Conservation (phyloP, 1,284 basidiomycete genomes). For the Boletus semigastroideus region DNA sequence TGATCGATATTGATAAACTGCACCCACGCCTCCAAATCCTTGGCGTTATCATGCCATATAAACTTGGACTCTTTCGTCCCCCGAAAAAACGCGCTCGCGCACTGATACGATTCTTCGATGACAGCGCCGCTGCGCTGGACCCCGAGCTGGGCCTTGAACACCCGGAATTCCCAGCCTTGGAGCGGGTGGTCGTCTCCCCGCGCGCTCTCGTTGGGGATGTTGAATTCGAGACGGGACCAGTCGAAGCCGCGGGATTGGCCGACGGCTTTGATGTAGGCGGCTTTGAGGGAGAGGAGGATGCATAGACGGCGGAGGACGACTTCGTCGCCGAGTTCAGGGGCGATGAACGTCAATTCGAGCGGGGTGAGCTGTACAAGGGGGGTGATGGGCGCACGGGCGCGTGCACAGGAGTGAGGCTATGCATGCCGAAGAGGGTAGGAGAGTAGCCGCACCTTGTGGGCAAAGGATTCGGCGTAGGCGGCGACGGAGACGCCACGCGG, state of each 20-base stretch:
- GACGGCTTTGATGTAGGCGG: constrained; percentile 77
- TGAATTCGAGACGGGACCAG: constrained; percentile 75
- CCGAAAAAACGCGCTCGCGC: constrained; percentile 72
- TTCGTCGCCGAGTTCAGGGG: constrained; percentile 53
- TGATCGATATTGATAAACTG: constrained; percentile 81
- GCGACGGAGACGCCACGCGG: constrained; percentile 55
- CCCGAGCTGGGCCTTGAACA: constrained; percentile 71
- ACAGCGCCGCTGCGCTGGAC: constrained; percentile 54
- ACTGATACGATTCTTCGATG: constrained; percentile 68
- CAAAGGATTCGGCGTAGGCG: constrained; percentile 66
- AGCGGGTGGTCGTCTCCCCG: constrained; percentile 65
- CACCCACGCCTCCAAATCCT: constrained; percentile 71
- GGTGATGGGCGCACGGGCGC: no score
- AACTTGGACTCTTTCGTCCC: constrained; percentile 62
- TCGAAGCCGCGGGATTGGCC: constrained; percentile 79
- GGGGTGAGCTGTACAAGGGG: constrained; percentile 52
- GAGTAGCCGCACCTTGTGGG: constrained; percentile 58
- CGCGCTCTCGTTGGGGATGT: constrained; percentile 60
- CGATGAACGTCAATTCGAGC: constrained; percentile 55
- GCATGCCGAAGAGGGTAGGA: not conserved
- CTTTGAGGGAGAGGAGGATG: constrained; percentile 72
- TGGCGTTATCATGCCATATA: constrained; percentile 65
- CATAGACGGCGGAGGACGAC: constrained; percentile 68
- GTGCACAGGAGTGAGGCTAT: not conserved
- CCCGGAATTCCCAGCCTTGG: constrained; percentile 78